Percentiles rank a stretch among this genome's conserved stretches.
phyloP scores from a whole-genome alignment of 2,329 filamentous ascomycete genomes.

The Alternaria ethzedia region DNA sequence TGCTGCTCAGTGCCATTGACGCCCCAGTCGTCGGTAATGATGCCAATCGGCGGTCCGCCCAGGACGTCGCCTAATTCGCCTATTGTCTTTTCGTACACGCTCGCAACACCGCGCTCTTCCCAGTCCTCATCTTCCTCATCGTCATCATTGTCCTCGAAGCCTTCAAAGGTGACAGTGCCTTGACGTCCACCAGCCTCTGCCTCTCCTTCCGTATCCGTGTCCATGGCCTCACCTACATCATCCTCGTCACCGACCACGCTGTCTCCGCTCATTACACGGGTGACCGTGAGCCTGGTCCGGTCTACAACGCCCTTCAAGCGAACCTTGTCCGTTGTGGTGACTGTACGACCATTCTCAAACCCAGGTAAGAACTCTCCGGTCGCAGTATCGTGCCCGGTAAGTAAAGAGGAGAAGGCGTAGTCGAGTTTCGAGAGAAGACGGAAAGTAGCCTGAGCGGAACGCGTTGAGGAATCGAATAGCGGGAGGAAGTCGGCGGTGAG shows the following conservation, averaged over 20 bases:
- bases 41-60: conserved; percentile 57
- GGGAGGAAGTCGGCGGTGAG: conserved; percentile 74
- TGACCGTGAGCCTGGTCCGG: conserved; percentile 72
- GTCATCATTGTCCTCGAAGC: conserved; percentile 52
- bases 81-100: conserved; percentile 81
- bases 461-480: conserved; percentile 72
- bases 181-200: conserved; percentile 27
- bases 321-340: conserved; percentile 88
- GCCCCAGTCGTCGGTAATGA: conserved; percentile 52
- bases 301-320: conserved; percentile 83
- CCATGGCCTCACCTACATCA: conserved; percentile 22
- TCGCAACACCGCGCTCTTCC: conserved; percentile 53
- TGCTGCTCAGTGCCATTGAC: conserved; percentile 15
- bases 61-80: conserved; percentile 74
- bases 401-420: conserved; percentile 77
- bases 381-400: conserved; percentile 71
- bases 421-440: conserved; percentile 78
- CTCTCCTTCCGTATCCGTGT: conserved; percentile 46
- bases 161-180: conserved; percentile 36
- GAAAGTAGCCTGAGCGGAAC: conserved; percentile 71
- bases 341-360: conserved; percentile 66
- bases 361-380: conserved; percentile 72
- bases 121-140: conserved; percentile 50
- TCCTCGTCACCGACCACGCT: conserved; percentile 49
- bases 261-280: conserved; percentile 69